Conservation (phyloP, 1,139 yeast genomes). For the Sugiyamaella sp. region DNA sequence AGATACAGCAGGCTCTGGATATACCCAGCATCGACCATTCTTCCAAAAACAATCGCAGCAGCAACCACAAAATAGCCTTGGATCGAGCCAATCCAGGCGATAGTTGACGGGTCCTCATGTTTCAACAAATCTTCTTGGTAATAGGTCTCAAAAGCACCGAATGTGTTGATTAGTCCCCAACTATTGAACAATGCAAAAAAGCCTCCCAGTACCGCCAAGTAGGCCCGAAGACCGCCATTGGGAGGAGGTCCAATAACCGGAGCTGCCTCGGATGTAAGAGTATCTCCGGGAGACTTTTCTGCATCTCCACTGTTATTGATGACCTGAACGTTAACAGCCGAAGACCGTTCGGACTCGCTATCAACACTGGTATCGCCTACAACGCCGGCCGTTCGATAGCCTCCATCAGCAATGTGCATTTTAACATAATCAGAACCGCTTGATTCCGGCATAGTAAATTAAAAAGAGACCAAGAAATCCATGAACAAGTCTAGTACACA, state of each 20-base stretch:
- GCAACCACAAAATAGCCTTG: slow-evolving; percentile 47
- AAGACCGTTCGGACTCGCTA: slow-evolving; percentile 1
- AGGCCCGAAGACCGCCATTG: slow-evolving; percentile 40
- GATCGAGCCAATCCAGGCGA: slow-evolving; percentile 38
- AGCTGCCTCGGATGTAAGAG: background rate
- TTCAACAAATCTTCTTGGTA: slow-evolving; percentile 52
- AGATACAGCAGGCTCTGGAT: slow-evolving; percentile 35
- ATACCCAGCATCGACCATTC: slow-evolving; percentile 45
- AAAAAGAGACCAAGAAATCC: too few relatives aligned
- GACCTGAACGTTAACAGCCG: slow-evolving; percentile 7
- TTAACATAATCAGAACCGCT: background rate
- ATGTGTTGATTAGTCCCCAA: slow-evolving; percentile 61
- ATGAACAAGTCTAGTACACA: too few relatives aligned
- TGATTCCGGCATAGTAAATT: background rate
- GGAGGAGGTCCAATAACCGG: slow-evolving; percentile 31
- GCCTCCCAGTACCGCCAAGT: slow-evolving; percentile 41
- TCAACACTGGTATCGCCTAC: background rate
- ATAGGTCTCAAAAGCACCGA: slow-evolving; percentile 66
- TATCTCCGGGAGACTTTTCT: slow-evolving; percentile 5
- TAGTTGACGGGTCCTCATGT: slow-evolving; percentile 39
- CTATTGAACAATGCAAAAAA: slow-evolving; percentile 55
- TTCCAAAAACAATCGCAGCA: slow-evolving; percentile 54
- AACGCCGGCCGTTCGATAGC: background rate
- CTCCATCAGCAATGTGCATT: background rate
- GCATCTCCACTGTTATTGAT: slow-evolving; percentile 8